phyloP scores from a whole-genome alignment of 441 rosid genomes.

The Isatis lusitanica region DNA sequence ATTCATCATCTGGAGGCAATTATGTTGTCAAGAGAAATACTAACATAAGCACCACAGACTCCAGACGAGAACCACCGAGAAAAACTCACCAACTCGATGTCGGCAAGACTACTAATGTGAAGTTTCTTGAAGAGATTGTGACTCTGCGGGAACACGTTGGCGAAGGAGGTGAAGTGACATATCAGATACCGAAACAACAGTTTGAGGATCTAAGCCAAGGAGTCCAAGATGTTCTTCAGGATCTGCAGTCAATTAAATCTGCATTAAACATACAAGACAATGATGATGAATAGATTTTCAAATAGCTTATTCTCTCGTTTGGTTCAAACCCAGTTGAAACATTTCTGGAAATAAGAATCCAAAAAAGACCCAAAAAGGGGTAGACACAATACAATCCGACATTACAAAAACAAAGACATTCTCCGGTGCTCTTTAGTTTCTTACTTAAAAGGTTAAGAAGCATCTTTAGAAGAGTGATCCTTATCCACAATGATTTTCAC shows the following conservation, averaged over 20 bases:
- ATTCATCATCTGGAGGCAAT: conserved; percentile 14
- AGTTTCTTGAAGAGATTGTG: conserved; percentile 27
- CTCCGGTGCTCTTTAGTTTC: not conserved
- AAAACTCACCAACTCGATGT: conserved; percentile 4
- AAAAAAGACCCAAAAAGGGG: not conserved
- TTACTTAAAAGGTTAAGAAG: not conserved
- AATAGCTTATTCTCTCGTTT: not conserved
- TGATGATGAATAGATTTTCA: conserved; percentile 8
- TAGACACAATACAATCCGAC: not conserved
- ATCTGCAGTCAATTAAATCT: conserved; percentile 28
- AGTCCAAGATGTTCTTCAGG: conserved; percentile 31
- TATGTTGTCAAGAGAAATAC: conserved; percentile 14
- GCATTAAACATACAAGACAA: conserved; percentile 32
- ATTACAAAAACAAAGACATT: not conserved
- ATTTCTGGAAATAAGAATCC: not conserved
- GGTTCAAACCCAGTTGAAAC: not conserved
- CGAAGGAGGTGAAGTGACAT: conserved; percentile 32
- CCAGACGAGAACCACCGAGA: conserved; percentile 7
- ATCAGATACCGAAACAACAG: conserved; percentile 32
- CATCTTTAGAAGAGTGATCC: not conserved
- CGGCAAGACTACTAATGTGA: conserved; percentile 14
- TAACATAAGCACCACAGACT: not conserved
- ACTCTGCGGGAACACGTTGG: conserved; percentile 19
- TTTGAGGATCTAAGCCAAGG: conserved; percentile 35
- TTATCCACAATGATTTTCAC: not conserved